Percentiles rank a stretch among this genome's conserved stretches.
These are phyloP conservation scores for Pythium angustatum DNA, from an alignment of 352 stramenopile genomes.

Conservation along the genomic window DNA sequence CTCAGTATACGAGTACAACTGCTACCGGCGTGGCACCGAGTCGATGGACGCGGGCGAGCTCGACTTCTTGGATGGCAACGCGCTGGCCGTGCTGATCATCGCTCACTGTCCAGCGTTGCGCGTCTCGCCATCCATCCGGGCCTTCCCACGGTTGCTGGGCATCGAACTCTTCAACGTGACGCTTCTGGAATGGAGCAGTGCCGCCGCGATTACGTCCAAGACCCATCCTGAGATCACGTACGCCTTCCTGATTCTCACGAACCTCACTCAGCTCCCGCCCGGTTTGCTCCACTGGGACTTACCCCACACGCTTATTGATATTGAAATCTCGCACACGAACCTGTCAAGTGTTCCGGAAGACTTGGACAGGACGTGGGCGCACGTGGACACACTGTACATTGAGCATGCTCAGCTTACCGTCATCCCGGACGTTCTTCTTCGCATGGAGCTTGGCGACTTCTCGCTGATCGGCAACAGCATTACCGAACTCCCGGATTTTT, in stretches of 20 bases:
- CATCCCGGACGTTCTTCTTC: neutral
- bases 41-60: slow-evolving; percentile 11
- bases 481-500: neutral
- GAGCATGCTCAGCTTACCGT: neutral
- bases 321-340: slow-evolving; percentile 16
- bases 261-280: slow-evolving; percentile 1
- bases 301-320: slow-evolving; percentile 2
- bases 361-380: neutral
- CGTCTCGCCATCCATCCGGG: neutral
- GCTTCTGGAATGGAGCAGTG: neutral
- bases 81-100: slow-evolving; percentile 4
- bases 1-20: slow-evolving; percentile 25
- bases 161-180: slow-evolving; percentile 24
- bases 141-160: slow-evolving; percentile 1
- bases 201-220: neutral
- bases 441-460: neutral
- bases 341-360: neutral
- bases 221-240: slow-evolving; percentile 9
- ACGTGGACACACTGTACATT: slow-evolving; percentile 13
- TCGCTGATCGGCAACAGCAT: slow-evolving; percentile 17
- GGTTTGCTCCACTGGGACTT: neutral
- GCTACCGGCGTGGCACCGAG: slow-evolving; percentile 1
- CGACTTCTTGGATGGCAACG: slow-evolving; percentile 2
- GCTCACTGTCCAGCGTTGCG: slow-evolving; percentile 6
- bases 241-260: slow-evolving; percentile 8